Percentiles rank a stretch among this genome's conserved stretches.
Evolutionary conservation across 306 rosid species (phyloP).

Genomic region (Albizia julibrissin): DNA sequence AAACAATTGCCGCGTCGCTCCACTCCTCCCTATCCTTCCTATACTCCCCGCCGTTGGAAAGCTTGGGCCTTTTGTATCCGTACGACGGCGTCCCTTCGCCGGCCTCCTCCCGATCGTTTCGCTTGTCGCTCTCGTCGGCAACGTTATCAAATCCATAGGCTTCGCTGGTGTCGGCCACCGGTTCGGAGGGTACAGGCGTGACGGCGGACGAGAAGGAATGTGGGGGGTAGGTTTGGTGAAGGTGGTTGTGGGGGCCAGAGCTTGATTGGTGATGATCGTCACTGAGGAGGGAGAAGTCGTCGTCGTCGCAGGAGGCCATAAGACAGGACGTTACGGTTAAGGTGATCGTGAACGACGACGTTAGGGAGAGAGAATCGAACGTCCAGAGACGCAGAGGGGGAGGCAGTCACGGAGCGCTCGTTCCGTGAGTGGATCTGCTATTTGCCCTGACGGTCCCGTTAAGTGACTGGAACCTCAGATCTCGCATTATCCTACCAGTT

Average conservation of each 20-base stretch:
- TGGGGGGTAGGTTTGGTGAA: constrained; percentile 61
- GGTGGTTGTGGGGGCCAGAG: constrained; percentile 46
- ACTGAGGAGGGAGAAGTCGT: constrained; percentile 79
- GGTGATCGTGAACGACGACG: constrained; percentile 63
- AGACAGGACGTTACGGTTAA: constrained; percentile 72
- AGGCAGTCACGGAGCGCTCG: constrained; percentile 61
- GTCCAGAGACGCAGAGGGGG: constrained; percentile 31
- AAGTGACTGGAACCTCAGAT: constrained; percentile 41
- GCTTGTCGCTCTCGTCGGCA: constrained; percentile 50
- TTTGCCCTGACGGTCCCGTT: constrained; percentile 82
- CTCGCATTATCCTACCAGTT: not conserved
- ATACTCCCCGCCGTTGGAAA: constrained; percentile 58
- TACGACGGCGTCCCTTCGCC: constrained; percentile 55
- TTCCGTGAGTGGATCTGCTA: constrained; percentile 51
- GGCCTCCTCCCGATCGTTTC: constrained; percentile 77
- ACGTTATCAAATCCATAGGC: constrained; percentile 63
- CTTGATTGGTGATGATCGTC: constrained; percentile 54
- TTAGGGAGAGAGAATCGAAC: constrained; percentile 45
- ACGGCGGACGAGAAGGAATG: constrained; percentile 51
- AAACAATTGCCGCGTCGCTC: constrained; percentile 91
- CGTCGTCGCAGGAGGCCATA: constrained; percentile 95
- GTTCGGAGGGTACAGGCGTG: constrained; percentile 44
- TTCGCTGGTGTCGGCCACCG: constrained; percentile 49
- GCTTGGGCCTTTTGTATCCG: constrained; percentile 53
- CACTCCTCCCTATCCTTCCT: constrained; percentile 97